Conservation (phyloP, 805 yeast genomes). For the Sugiyamaella americana region DNA sequence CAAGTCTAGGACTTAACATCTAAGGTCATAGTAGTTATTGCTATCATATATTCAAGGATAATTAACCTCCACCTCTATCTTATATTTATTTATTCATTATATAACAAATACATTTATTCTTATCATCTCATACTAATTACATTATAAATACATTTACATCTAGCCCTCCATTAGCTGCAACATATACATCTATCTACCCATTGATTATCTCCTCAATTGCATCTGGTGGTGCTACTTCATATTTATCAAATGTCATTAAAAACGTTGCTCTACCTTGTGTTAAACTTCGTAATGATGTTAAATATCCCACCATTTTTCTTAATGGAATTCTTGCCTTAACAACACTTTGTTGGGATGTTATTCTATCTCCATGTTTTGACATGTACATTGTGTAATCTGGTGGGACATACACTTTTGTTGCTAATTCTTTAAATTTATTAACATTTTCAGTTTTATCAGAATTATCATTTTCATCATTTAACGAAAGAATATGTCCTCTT, state of each 20-base stretch:
- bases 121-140: no score
- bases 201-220: conserved; percentile 30
- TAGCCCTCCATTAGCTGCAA: no score
- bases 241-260: conserved; percentile 69
- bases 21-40: no score
- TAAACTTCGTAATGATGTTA: conserved; percentile 66
- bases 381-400: conserved; percentile 47
- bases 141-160: no score
- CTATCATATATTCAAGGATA: no score
- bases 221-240: conserved; percentile 58
- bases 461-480: conserved; percentile 45
- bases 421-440: conserved; percentile 27
- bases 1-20: no score
- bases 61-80: no score
- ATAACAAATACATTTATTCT: no score
- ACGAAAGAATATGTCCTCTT: conserved; percentile 63
- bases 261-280: conserved; percentile 88
- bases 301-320: conserved; percentile 85
- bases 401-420: conserved; percentile 64
- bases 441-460: conserved; percentile 20
- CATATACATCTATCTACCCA: no score
- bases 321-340: conserved; percentile 81
- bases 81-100: no score
- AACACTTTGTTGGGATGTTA: conserved; percentile 28
- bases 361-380: conserved; percentile 39